Conservation (phyloP, 192 early-diverging fungal species). For the Oehlia diaphana region DNA sequence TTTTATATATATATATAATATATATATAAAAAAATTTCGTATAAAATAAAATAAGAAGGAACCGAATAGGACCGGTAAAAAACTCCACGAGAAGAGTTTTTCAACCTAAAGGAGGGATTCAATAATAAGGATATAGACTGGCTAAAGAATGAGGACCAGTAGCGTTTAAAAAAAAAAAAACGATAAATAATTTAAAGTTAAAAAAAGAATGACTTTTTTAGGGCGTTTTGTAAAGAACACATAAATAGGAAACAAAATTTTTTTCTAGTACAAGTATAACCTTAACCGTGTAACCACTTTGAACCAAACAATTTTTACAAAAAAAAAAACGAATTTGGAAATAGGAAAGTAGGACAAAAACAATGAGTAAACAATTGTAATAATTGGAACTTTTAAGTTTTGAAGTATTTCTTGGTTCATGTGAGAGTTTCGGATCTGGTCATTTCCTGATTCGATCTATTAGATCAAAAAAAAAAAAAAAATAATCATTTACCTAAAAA, state of each 20-base stretch:
- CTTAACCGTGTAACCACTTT: not conserved
- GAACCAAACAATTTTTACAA: not conserved
- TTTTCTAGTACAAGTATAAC: not conserved
- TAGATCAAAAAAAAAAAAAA: not conserved
- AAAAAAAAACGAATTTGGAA: not conserved
- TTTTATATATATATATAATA: not conserved
- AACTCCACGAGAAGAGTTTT: not conserved
- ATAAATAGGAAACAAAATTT: not conserved
- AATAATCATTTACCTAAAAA: not conserved
- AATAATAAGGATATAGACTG: not conserved
- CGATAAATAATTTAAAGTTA: not conserved
- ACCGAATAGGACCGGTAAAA: not conserved
- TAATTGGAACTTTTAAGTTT: not conserved
- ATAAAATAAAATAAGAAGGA: not conserved
- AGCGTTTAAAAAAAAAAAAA: not conserved
- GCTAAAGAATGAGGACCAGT: not conserved
- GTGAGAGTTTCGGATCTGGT: not conserved
- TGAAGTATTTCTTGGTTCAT: not conserved
- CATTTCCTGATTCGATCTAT: not conserved
- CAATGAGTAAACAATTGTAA: not conserved
- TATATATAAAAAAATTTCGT: not conserved
- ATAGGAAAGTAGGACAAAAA: not conserved
- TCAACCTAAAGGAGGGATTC: not conserved
- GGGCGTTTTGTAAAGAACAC: not conserved
- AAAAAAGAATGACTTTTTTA: not conserved